Percentiles rank a stretch among this genome's conserved stretches.
These are phyloP conservation scores for Wickerhamiella parazyma DNA, from an alignment of 805 yeast genomes.

Conservation along the genomic window DNA sequence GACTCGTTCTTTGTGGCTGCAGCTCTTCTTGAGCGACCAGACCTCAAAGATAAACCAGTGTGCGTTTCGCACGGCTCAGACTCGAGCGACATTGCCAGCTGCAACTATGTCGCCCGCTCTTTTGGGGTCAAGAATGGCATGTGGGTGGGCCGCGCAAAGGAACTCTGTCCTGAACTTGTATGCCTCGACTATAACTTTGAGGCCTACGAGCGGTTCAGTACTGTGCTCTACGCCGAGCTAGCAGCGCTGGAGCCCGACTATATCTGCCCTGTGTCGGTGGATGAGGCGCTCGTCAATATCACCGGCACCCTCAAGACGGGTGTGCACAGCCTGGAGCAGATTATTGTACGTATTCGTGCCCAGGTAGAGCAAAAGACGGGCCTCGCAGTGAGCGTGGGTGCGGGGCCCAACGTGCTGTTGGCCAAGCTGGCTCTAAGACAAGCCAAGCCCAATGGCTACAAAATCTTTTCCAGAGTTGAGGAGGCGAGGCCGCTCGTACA, in stretches of 20 bases:
- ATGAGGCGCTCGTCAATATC: conserved; percentile 75
- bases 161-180: conserved; percentile 51
- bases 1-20: conserved; percentile 91
- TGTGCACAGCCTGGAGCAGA: conserved; percentile 16
- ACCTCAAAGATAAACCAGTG: conserved; percentile 46
- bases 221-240: conserved; percentile 48
- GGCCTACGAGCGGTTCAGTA: conserved; percentile 53
- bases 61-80: conserved; percentile 39
- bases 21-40: conserved; percentile 46
- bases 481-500: conserved; percentile 27
- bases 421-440: conserved; percentile 60
- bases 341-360: conserved; percentile 28
- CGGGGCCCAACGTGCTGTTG: conserved; percentile 55
- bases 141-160: conserved; percentile 66
- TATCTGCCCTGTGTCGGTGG: conserved; percentile 76
- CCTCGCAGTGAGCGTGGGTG: conserved; percentile 71
- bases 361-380: conserved; percentile 33
- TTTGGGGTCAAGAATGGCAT: conserved; percentile 74
- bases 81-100: conserved; percentile 73
- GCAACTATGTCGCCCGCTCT: conserved; percentile 77
- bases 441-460: conserved; percentile 72
- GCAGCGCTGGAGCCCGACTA: conserved; percentile 29
- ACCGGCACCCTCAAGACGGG: conserved; percentile 23
- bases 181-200: conserved; percentile 62
- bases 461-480: conserved; percentile 25